Percentiles rank a stretch among this genome's conserved stretches.
Evolutionary conservation across 2,329 filamentous ascomycete genomes (phyloP).

Genomic region (Arthrobotrys conoides): DNA sequence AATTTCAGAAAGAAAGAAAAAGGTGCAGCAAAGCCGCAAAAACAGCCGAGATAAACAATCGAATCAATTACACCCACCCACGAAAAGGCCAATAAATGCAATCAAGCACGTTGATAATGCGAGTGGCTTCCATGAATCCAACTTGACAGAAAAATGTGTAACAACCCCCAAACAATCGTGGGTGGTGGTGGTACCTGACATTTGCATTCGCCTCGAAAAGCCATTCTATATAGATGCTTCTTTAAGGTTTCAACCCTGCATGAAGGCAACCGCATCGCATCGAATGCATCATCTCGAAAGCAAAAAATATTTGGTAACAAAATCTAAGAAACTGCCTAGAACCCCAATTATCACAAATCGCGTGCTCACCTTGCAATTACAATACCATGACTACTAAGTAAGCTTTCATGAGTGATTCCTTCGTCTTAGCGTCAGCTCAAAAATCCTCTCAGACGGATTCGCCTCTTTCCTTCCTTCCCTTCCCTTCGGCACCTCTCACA

Average conservation of each 20-base stretch:
- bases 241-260: constrained; percentile 52
- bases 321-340: neutral
- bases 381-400: too few species aligned
- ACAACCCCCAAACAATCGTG: constrained; percentile 9
- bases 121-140: constrained; percentile 7
- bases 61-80: constrained; percentile 15
- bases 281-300: constrained; percentile 8
- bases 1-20: constrained; percentile 30
- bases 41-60: constrained; percentile 35
- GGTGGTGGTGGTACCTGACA: constrained; percentile 19
- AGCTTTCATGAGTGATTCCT: too few species aligned
- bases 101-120: constrained; percentile 43
- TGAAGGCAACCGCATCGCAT: constrained; percentile 32
- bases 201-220: constrained; percentile 40
- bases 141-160: constrained; percentile 2
- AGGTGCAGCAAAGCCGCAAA: constrained; percentile 13
- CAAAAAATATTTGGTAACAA: constrained; percentile 23
- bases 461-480: neutral
- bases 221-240: constrained; percentile 15
- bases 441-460: constrained; percentile 25
- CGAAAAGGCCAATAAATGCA: constrained; percentile 40
- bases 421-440: constrained; percentile 34
- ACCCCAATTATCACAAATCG: constrained; percentile 1
- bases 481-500: too few species aligned
- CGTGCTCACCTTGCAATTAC: constrained; percentile 1